A percentile compares a stretch with the other conserved stretches of the same genome.
These are phyloP conservation scores for Lupinus albus DNA, from an alignment of 306 rosid species.

Conservation along the genomic window DNA sequence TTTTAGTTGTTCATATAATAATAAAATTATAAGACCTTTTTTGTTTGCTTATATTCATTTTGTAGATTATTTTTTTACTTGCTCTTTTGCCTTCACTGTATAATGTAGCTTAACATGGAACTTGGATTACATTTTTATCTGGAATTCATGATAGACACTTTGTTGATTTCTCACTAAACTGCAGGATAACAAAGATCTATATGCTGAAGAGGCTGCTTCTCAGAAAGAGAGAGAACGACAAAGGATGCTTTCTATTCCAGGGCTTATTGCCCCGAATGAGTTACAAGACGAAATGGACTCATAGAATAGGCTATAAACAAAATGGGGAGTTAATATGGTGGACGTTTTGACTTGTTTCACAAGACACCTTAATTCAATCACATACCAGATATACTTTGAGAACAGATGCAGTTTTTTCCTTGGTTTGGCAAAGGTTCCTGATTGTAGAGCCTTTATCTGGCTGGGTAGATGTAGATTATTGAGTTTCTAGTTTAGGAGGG, in stretches of 20 bases:
- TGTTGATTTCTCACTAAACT: conserved; percentile 7
- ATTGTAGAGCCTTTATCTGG: conserved; percentile 49
- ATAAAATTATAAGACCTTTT: conserved; percentile 1
- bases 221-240: conserved; percentile 94
- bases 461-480: conserved; percentile 45
- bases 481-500: conserved; percentile 61
- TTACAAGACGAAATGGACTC: conserved; percentile 98
- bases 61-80: not conserved
- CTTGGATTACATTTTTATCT: too few relatives aligned
- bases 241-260: conserved; percentile 95
- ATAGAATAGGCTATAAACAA: conserved; percentile 49
- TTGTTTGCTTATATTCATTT: not conserved
- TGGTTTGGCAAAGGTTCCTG: conserved; percentile 51
- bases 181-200: conserved; percentile 96
- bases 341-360: conserved; percentile 45
- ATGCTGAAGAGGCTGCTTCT: conserved; percentile 97
- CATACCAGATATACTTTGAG: conserved; percentile 46
- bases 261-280: conserved; percentile 95
- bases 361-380: conserved; percentile 50
- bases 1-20: not conserved
- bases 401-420: conserved; percentile 49
- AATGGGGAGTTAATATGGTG: conserved; percentile 43
- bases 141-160: too few relatives aligned
- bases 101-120: too few relatives aligned
- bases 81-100: not conserved